Conservation (phyloP, 495 filamentous ascomycete species). For the Penicillium egyptiacum region DNA sequence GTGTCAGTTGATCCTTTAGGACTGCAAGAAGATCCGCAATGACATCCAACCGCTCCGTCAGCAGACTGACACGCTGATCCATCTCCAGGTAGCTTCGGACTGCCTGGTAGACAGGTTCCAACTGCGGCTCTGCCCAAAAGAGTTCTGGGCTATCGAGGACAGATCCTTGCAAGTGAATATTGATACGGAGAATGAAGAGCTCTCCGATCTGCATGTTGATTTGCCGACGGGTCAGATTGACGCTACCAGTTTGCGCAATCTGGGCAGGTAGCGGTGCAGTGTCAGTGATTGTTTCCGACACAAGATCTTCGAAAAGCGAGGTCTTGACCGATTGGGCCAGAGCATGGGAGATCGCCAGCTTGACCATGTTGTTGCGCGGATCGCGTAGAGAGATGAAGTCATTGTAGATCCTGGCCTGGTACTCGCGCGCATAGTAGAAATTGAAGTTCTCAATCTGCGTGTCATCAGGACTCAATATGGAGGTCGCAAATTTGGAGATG, state of each 20-base stretch:
- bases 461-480: constrained; percentile 83
- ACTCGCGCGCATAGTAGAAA: constrained; percentile 96
- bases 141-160: constrained; percentile 97
- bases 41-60: constrained; percentile 88
- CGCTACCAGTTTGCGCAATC: constrained; percentile 87
- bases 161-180: constrained; percentile 94
- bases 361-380: constrained; percentile 95
- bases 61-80: constrained; percentile 87
- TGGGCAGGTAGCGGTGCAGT: constrained; percentile 88
- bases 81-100: constrained; percentile 96
- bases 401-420: constrained; percentile 98
- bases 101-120: constrained; percentile 93
- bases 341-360: constrained; percentile 93
- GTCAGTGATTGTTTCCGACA: constrained; percentile 86
- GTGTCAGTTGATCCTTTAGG: constrained; percentile 92
- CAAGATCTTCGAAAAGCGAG: constrained; percentile 93
- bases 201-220: constrained; percentile 99
- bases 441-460: constrained; percentile 97
- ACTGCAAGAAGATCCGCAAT: constrained; percentile 94
- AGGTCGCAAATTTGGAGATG: constrained; percentile 89
- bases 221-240: constrained; percentile 75
- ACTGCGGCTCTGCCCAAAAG: constrained; percentile 96
- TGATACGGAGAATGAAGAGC: constrained; percentile 94
- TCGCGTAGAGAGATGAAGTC: constrained; percentile 94
- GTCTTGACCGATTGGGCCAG: constrained; percentile 93